Percentiles rank a stretch among this genome's conserved stretches.
phyloP scores from a whole-genome alignment of 805 yeast genomes.

The Candida maltosa region DNA sequence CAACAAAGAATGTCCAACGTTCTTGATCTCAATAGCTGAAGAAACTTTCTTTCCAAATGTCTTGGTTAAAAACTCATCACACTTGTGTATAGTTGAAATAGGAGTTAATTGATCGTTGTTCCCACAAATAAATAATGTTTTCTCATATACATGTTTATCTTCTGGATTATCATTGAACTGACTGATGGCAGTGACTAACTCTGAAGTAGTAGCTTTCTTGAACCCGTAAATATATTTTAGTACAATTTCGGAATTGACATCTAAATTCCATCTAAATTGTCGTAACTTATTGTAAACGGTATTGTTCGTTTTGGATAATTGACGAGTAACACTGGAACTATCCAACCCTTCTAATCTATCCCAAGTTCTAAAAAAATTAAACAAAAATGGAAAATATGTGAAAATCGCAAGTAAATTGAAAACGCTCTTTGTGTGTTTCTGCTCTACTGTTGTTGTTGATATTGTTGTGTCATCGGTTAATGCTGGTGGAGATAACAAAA shows the following conservation, averaged over 20 bases:
- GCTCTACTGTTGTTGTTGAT: conserved; percentile 3
- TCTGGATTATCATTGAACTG: conserved; percentile 31
- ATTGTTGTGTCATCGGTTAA: conserved; percentile 22
- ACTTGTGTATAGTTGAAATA: conserved; percentile 25
- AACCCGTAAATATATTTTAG: conserved; percentile 54
- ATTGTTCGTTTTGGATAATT: conserved; percentile 34
- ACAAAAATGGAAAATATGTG: conserved; percentile 40
- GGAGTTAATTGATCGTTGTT: conserved; percentile 57
- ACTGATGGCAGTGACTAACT: conserved; percentile 39
- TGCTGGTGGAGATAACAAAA: conserved; percentile 50
- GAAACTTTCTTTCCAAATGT: conserved; percentile 25
- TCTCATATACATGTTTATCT: conserved; percentile 30
- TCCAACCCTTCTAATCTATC: conserved; percentile 63
- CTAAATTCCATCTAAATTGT: conserved; percentile 72
- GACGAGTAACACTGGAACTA: conserved; percentile 59
- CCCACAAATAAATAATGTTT: conserved; percentile 59
- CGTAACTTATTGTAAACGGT: conserved; percentile 42
- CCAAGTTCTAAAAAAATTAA: conserved; percentile 52
- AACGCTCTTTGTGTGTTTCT: background rate
- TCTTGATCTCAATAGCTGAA: conserved; percentile 33
- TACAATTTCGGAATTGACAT: conserved; percentile 52
- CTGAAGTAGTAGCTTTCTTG: conserved; percentile 37
- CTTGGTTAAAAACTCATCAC: conserved; percentile 22
- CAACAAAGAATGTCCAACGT: conserved; percentile 65
- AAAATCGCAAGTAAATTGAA: conserved; percentile 16